Evolutionary conservation across 441 rosid genomes (phyloP), one percentile per base, ranked within the genome.

Genomic region (Gossypium gossypioides): DNA sequence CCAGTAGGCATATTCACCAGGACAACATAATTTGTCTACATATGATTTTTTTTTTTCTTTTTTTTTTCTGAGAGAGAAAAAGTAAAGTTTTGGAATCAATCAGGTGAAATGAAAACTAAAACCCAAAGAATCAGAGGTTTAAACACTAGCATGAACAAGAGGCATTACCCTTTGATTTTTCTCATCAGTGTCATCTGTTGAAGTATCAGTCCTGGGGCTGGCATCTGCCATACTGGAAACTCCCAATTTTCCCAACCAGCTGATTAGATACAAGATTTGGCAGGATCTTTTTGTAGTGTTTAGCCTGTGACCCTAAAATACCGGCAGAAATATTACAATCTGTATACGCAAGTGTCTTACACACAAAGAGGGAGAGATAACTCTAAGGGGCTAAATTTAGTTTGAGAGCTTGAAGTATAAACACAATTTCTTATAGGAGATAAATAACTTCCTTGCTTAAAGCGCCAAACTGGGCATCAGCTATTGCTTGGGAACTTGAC

Each of bases 121-220:
- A 48, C 10, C 6, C 16, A 40, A 50, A 60, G 12, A 72, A 61
- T 5, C 15, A 7, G 56, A 55, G 29, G 6, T 42, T 63, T 40
- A 62, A 25, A 32, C 72, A 57, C 27, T 54, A 56, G 64, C 40
- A 37, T 27, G 46, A 58, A 21, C 29, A 59, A 59, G 78, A 83
- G 62, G 78, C 65, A 55, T 81, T 76, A 92, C 97, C 89, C 85
- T 83, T 67, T 77, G 91, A 84, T 81, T 86, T 84, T 85, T 92
- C 71, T 89, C 91, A 75, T 88, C 96, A 42, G 93, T 86, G 73
- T 89, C 96, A 73, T 91, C 97, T 7, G 97, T 87, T 77, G 97
- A 91, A 37, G 83, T 85, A 79, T 89, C 96, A 34, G 93, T 89
- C 78, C 84, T 85, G 68, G 89, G 91, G 79, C 96, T 89, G 57